Evolutionary conservation across 2,329 filamentous ascomycete genomes (phyloP).

Genomic region (Aspergillus fijiensis): DNA sequence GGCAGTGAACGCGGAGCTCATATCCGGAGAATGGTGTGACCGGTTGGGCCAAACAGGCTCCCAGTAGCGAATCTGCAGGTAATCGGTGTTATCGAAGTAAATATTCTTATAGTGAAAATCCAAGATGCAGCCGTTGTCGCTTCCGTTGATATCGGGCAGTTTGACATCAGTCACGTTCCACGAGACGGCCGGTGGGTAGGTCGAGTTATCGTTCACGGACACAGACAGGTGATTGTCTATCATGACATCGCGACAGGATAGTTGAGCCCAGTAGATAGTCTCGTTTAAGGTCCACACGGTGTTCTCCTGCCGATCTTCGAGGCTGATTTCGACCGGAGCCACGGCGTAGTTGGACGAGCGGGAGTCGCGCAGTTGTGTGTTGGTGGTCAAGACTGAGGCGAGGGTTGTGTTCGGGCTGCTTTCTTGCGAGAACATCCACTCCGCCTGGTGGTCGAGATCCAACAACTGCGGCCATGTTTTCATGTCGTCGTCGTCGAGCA

Average conservation of each 20-base stretch:
- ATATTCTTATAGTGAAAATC: constrained; percentile 33
- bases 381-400: constrained; percentile 23
- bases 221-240: constrained; percentile 23
- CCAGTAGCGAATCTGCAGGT: constrained; percentile 37
- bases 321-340: constrained; percentile 33
- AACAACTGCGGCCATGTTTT: constrained; percentile 32
- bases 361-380: constrained; percentile 21
- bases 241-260: constrained; percentile 25
- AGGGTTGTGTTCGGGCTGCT: constrained; percentile 24
- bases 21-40: constrained; percentile 11
- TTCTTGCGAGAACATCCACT: constrained; percentile 32
- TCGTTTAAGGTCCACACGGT: constrained; percentile 35
- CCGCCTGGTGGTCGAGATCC: constrained; percentile 28
- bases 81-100: constrained; percentile 30
- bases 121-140: constrained; percentile 22
- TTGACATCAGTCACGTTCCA: constrained; percentile 32
- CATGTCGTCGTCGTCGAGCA: constrained; percentile 23
- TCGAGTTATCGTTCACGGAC: constrained; percentile 20
- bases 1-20: constrained; percentile 24
- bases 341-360: constrained; percentile 32
- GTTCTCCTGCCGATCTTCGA: constrained; percentile 20
- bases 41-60: constrained; percentile 27
- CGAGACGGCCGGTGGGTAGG: constrained; percentile 20
- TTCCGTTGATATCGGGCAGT: constrained; percentile 14
- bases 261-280: constrained; percentile 33